Base-by-base conservation (phyloP, 106 monocot genomes). In the Allium sativum region DNA sequence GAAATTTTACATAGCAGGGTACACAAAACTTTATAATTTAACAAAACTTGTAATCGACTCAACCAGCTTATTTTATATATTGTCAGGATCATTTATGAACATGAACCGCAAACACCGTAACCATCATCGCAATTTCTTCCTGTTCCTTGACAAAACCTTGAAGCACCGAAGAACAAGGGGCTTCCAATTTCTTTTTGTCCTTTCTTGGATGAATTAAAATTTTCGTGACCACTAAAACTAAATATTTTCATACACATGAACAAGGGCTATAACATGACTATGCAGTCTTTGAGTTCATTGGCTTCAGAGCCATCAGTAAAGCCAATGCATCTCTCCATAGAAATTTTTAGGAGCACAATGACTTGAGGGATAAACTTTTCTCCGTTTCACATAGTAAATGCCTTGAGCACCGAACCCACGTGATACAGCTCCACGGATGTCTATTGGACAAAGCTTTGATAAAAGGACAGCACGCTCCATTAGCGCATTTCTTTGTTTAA, bases 361-460 rank as follows among this genome's bases (percentile, higher is more conserved):
- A 85, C 74, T 80, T 79, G 96, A 19, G 91, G 88, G 31, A 98
- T 80, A 11, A 91, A 98, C 74, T 91, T 91, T 58, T 98, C 96
- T 91, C 96, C 46, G 96, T 98, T 83, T 98, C 96, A 74, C 96
- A 92, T 21, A 98, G 91, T 98, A 91, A 70, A 98, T 98, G 50
- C 96, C 92, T 62, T 92, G 96, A 46, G 96, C 96, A 61, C 96
- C 96, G 6, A 98, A 80, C 65, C 91, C 91, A 61, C 96, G 91
- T 17, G 96, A 63, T 56, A 98, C 91, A 58, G 96, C 96, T 0
- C 87, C 86, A 11, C 85, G 81, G 17, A 98, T 84, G 56, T 98
- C 92, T 72, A 98, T 72, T 60, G 66, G 48, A 44, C 76, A 45
- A 63, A 98, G 84, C 70, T 87, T 91, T 61, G 91, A 87, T 13